Base-by-base conservation (phyloP, 106 monocot species). In the Platanthera zijinensis region DNA sequence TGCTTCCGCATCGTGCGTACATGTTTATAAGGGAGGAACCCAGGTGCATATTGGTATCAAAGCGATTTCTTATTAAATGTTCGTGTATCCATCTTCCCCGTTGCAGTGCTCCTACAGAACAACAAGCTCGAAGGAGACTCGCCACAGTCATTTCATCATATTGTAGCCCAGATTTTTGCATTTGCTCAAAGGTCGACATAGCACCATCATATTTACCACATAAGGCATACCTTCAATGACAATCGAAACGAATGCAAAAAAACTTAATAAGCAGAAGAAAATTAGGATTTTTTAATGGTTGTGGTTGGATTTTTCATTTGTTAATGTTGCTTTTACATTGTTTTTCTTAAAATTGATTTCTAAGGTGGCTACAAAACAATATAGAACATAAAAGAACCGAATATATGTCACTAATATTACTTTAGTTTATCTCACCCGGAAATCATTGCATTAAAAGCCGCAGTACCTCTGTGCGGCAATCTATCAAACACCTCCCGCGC, bases 81-180 rank as follows among this genome's bases (percentile, higher is more conserved):
- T 84, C 79, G 18, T 84, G 84, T 63, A 87, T 50, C 57, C 51
- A 68, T 77, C 81, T 81, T 30, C 87, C 87, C 22, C 75, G 75
- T 28, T 76, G 76, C 61, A 87, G 75, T 50, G 87, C 76, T 62
- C 82, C 81, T 14, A 87, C 63, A 17, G 78, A 79, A 61, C 84
- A 78, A 74, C 79, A 87, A 52, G 87, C 81, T 76, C 78, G 87
- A 52, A 87, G 76, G 67, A 69, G 18, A 46, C 76, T 76, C 45
- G 84, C 83, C 83, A 84, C 78, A 9, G 87, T 87, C 78, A 84
- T 78, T 50, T 75, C 80, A 81, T 87, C 83, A 57, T 52, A 81
- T 39, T 74, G 67, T 17, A 81, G n/a, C 21, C 76, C 72, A 14
- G 52, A 76, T 61, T 13, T 73, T 52, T 74, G 77, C 86, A 86